Percentiles rank a stretch among this genome's conserved stretches.
Conservation (phyloP, 164 flowering plant species). For the Chloranthus sessilifolius region DNA sequence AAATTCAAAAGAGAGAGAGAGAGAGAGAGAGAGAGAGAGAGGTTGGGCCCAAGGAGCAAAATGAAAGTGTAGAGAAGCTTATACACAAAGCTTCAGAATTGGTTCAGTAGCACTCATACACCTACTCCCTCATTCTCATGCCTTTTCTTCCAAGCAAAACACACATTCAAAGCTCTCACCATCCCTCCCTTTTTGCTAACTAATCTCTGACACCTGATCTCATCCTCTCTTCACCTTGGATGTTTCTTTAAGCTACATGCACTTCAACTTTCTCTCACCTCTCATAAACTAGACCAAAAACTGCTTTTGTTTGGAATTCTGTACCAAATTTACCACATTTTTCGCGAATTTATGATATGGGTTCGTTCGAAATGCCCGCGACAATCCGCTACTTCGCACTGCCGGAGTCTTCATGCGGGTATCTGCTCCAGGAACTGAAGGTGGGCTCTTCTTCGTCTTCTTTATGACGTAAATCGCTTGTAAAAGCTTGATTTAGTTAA, state of each 20-base stretch:
- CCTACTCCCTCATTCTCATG: constrained; percentile 35
- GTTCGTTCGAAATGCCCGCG: constrained; percentile 37
- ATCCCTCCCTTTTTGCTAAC: not conserved
- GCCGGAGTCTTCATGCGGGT: constrained; percentile 81
- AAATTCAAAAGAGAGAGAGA: too few relatives aligned
- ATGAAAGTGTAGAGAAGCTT: too few relatives aligned
- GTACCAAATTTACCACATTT: not conserved
- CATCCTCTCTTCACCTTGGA: not conserved
- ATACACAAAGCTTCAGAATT: constrained; percentile 42
- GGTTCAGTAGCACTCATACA: constrained; percentile 18
- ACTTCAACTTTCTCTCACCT: constrained; percentile 3
- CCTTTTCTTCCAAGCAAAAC: constrained; percentile 62
- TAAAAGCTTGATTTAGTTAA: too few relatives aligned
- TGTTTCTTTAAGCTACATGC: not conserved
- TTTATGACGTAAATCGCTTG: too few relatives aligned
- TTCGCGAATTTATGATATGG: constrained; percentile 20
- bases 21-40: too few relatives aligned
- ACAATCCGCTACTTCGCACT: constrained; percentile 41
- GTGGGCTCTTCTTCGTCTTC: constrained; percentile 33
- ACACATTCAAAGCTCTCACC: constrained; percentile 21
- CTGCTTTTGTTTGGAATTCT: not conserved
- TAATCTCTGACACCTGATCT: not conserved
- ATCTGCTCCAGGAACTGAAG: constrained; percentile 82
- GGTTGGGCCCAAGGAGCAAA: too few relatives aligned
- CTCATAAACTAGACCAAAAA: not conserved